Base-by-base conservation (phyloP, 75 land plant genomes). In the Picea sitchensis region DNA sequence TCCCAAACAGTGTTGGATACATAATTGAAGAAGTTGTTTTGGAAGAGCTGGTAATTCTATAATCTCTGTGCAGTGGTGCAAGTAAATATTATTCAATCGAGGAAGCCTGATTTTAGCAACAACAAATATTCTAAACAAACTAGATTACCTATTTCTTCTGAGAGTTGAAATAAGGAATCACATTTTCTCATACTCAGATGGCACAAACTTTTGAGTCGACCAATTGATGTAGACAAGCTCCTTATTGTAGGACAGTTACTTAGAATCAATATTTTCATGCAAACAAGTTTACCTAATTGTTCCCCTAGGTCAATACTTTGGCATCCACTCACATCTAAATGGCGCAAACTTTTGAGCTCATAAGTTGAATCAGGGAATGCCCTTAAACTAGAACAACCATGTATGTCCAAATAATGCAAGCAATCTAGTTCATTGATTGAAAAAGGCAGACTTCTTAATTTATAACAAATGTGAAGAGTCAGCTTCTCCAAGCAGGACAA, bases 1-100 rank as follows among this genome's bases (percentile, higher is more conserved):
- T 51, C 76, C 58, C 31, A 56, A 74, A 14, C 76, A 74, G 57
- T 74, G 58, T 56, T 74, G 58, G 21, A 74, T 74, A 23, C 17
- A 30, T 4, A 74, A 30, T 26, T 74, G 57, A 56, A 56, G 20
- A 3, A 74, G 76, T 12, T 74, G 5, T 30, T 56, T 51, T 74
- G 76, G 76, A 74, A 74, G 76, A 30, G 4, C 20, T 74, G 76
- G 32, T 23, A 74, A 47, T 56, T 74, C 76, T 21, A 74, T 5
- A 74, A 74, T 1, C 59, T 74, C 76, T 74, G 76, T 74, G 58
- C 76, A 74, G 76, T 74, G 57, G 51, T 74, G 30, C 26, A 74
- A 32, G 58, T 54, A 56, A 31, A 74, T 17, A 54, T 74, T 74
- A 3, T 47, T 74, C 14, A 74, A 51, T 23, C 14, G 57, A 11